phyloP scores from a whole-genome alignment of 1,284 basidiomycete genomes.

The Pholiota adiposa region DNA sequence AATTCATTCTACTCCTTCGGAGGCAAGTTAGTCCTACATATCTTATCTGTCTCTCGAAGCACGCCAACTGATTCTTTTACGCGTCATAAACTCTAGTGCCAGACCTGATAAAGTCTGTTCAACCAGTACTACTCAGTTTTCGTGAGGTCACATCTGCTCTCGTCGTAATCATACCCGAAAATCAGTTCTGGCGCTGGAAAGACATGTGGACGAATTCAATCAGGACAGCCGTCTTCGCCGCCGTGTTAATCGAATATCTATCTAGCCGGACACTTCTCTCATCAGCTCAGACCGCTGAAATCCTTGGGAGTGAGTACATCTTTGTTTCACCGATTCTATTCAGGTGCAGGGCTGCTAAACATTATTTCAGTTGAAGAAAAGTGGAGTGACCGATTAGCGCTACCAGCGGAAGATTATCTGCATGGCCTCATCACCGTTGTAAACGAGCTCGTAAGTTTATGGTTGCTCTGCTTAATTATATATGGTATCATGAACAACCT shows the following conservation, averaged over 20 bases:
- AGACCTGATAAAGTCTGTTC: conserved; percentile 58
- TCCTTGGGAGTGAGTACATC: conserved; percentile 66
- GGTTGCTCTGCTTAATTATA: background rate
- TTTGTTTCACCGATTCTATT: conserved; percentile 12
- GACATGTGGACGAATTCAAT: conserved; percentile 76
- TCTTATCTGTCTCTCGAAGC: conserved; percentile 5
- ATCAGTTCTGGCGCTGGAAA: conserved; percentile 85
- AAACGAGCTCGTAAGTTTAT: conserved; percentile 73
- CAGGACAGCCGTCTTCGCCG: conserved; percentile 66
- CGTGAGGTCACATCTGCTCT: conserved; percentile 54
- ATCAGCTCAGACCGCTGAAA: conserved; percentile 51
- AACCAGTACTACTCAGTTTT: conserved; percentile 59
- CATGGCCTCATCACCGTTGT: conserved; percentile 81
- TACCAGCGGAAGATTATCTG: conserved; percentile 85
- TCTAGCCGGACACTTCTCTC: conserved; percentile 63
- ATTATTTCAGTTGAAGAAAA: conserved; percentile 61
- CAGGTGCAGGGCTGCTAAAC: conserved; percentile 7
- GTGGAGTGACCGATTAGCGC: conserved; percentile 68
- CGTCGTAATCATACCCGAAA: conserved; percentile 60
- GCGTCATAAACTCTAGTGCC: conserved; percentile 51
- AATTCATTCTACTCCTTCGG: conserved; percentile 73
- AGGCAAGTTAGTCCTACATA: conserved; percentile 50
- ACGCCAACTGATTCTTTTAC: background rate
- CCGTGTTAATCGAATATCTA: conserved; percentile 70
- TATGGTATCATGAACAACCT: conserved; percentile 10